Base-by-base conservation (phyloP, 129 eudicot species). In the Oenanthe sinensis region DNA sequence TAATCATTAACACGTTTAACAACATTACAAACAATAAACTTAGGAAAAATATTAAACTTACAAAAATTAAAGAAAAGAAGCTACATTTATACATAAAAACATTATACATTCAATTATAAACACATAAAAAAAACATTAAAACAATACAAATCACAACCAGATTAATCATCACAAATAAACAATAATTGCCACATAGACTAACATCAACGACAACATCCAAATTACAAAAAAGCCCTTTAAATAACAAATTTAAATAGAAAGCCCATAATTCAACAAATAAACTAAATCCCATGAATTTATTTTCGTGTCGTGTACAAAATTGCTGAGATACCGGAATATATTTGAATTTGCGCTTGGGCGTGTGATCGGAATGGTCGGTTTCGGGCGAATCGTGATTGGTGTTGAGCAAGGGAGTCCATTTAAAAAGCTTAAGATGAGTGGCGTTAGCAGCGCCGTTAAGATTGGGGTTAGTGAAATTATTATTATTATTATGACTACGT, bases 391-490 rank as follows among this genome's bases (percentile, higher is more conserved):
- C 80, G 15, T n/a, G 58, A 70, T 55, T 68, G 75, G 71, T 80
- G 36, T 67, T 85, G 85, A 69, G 74, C 79, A 79, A 84, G 86
- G 99, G 97, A 75, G 99, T 86, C 99, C 99, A 96, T 74, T 89
- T 96, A 84, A 79, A 92, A 17, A 96, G 84, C 83, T 84, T 65
- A 45, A 92, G 86, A 74, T 90, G 97, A 72, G 97, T 80, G 52
- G 83, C 91, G 63, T 75, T 85, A n/a, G n/a, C n/a, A 73, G 50
- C 81, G 10, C 88, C 89, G 65, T 88, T 88, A 5, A 70, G 78
- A 81, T 58, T 73, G 39, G 87, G 86, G 77, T 91, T 84, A 77
- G 47, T 68, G 30, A 75, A 8, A 43, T 81, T 79, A 20, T 75
- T n/a, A n/a, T n/a, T n/a, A n/a, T n/a, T n/a, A n/a, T n/a, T n/a